Conservation (phyloP, 208 protist genomes). For the Crithidia bombi region DNA sequence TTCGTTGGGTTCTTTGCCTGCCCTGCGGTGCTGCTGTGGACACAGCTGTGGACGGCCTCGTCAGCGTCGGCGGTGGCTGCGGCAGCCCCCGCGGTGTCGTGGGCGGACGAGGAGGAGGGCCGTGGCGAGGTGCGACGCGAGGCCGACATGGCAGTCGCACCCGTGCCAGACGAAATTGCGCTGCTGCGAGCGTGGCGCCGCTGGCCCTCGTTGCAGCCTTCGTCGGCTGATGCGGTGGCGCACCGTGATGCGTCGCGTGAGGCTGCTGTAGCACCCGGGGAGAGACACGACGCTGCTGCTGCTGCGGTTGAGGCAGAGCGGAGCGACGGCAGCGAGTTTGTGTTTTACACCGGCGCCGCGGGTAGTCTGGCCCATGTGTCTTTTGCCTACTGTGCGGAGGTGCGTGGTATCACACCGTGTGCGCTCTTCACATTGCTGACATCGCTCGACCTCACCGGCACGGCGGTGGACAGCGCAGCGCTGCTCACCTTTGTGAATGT, state of each 20-base stretch:
- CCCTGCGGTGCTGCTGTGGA: conserved; percentile 7
- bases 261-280: no score
- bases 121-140: not conserved
- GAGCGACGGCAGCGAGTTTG: not conserved
- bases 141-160: not conserved
- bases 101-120: not conserved
- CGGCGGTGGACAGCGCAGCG: conserved; percentile 38
- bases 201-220: not conserved
- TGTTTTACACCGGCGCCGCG: conserved; percentile 1
- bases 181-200: conserved; percentile 24
- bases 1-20: conserved; percentile 25
- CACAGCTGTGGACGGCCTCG: not conserved
- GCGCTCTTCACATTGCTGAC: conserved; percentile 21
- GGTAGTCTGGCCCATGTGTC: conserved; percentile 18
- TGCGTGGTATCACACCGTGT: conserved; percentile 35
- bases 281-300: no score
- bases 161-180: conserved; percentile 23
- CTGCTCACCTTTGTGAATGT: conserved; percentile 34
- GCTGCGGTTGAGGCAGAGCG: not conserved
- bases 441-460: conserved; percentile 30
- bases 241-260: no score
- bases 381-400: conserved; percentile 31
- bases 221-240: not conserved
- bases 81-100: not conserved
- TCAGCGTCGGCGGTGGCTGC: not conserved